Conservation (phyloP, 306 rosid species). For the Vigna reflexopilosa region DNA sequence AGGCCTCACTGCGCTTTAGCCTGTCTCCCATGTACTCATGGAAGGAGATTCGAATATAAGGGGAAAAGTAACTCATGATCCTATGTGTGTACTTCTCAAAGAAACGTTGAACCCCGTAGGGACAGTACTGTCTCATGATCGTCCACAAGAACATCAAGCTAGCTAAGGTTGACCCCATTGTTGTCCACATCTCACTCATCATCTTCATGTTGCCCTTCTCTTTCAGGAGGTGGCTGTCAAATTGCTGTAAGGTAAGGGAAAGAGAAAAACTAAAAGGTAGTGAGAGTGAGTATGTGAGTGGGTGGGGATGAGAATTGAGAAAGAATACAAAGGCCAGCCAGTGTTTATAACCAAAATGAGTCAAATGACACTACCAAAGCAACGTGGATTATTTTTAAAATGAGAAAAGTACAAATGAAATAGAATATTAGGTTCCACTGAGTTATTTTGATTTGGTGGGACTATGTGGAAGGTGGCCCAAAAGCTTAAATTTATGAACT, state of each 20-base stretch:
- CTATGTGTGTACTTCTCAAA: slow-evolving; percentile 56
- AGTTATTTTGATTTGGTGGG: slow-evolving; percentile 55
- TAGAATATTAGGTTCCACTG: slow-evolving; percentile 50
- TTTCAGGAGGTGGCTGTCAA: background rate
- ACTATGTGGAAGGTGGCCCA: slow-evolving; percentile 52
- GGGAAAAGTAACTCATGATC: slow-evolving; percentile 63
- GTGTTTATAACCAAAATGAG: slow-evolving; percentile 53
- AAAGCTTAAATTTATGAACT: slow-evolving; percentile 29
- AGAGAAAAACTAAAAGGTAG: background rate
- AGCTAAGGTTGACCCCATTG: slow-evolving; percentile 81
- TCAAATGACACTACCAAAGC: slow-evolving; percentile 48
- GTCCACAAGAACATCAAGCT: slow-evolving; percentile 90
- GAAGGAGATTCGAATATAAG: slow-evolving; percentile 75
- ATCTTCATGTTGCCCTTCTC: slow-evolving; percentile 44
- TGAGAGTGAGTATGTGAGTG: slow-evolving; percentile 5
- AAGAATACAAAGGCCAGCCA: slow-evolving; percentile 1
- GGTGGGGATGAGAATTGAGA: slow-evolving; percentile 44
- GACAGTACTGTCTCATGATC: slow-evolving; percentile 86
- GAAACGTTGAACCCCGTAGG: slow-evolving; percentile 63
- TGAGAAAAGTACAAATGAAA: slow-evolving; percentile 36
- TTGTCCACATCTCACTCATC: slow-evolving; percentile 74
- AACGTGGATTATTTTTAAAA: slow-evolving; percentile 1
- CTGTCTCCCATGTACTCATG: slow-evolving; percentile 82
- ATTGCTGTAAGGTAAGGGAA: background rate
- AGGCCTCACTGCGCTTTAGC: slow-evolving; percentile 81